These are phyloP conservation scores for Verticillium dahliae DNA, from an alignment of 2,329 filamentous ascomycete genomes.

Conservation along the genomic window DNA sequence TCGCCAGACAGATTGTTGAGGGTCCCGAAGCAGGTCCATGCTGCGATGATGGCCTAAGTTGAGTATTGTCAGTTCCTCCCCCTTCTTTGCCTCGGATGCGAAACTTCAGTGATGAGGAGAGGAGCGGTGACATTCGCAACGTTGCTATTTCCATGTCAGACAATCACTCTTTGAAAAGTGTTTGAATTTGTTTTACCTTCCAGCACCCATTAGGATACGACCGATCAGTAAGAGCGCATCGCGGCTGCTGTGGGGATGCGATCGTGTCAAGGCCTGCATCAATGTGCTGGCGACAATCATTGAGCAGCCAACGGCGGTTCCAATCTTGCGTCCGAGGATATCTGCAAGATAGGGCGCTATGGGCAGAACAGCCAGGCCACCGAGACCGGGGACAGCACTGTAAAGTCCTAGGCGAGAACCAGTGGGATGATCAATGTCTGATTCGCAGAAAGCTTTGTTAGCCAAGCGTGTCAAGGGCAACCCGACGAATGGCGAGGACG, in stretches of 20 bases:
- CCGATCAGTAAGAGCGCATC: constrained; percentile 53
- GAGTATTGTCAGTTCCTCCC: not conserved
- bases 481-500: constrained; percentile 20
- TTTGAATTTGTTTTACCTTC: not conserved
- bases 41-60: constrained; percentile 26
- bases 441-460: constrained; percentile 30
- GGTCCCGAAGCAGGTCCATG: constrained; percentile 45
- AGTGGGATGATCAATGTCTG: constrained; percentile 39
- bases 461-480: constrained; percentile 35
- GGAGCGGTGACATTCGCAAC: constrained; percentile 45
- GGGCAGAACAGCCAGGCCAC: constrained; percentile 49
- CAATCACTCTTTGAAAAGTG: no score
- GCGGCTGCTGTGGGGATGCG: constrained; percentile 39
- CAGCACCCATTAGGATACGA: not conserved
- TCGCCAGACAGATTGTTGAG: constrained; percentile 31
- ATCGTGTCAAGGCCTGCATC: constrained; percentile 41
- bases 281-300: constrained; percentile 51
- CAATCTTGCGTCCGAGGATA: constrained; percentile 44
- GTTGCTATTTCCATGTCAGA: constrained; percentile 24
- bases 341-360: constrained; percentile 51
- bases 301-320: constrained; percentile 46
- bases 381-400: constrained; percentile 53
- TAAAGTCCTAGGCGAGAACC: constrained; percentile 43
- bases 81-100: constrained; percentile 35
- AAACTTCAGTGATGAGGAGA: constrained; percentile 45